These are phyloP conservation scores for Vararia minispora DNA, from an alignment of 768 basidiomycete species.

Conservation along the genomic window DNA sequence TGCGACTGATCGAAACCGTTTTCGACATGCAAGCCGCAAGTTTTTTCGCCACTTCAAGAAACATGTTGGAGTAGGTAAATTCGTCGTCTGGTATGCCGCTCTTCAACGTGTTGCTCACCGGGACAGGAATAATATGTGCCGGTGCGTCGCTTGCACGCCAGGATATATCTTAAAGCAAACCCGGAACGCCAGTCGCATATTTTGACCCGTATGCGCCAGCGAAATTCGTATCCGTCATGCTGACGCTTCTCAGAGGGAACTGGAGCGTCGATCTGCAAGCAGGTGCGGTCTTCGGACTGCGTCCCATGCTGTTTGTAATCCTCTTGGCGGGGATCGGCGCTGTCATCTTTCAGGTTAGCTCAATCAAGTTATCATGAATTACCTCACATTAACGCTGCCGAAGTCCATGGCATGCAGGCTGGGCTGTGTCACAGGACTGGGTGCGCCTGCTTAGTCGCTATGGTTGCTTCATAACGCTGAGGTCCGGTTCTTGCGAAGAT, in stretches of 20 bases:
- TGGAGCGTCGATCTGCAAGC: constrained; percentile 89
- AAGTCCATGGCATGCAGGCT: constrained; percentile 71
- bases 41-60: constrained; percentile 36
- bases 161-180: too few species aligned
- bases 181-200: too few species aligned
- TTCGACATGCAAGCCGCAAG: too few species aligned
- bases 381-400: constrained; percentile 1
- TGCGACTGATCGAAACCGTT: too few species aligned
- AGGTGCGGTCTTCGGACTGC: constrained; percentile 77
- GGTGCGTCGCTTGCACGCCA: too few species aligned
- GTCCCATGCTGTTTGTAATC: constrained; percentile 76
- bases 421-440: constrained; percentile 74
- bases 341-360: constrained; percentile 64
- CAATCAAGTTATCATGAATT: too few species aligned
- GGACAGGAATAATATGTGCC: constrained; percentile 72
- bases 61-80: constrained; percentile 77
- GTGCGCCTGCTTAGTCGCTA: constrained; percentile 25
- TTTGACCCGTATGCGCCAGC: too few species aligned
- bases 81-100: too few species aligned
- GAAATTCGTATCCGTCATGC: background rate
- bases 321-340: constrained; percentile 76
- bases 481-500: too few species aligned
- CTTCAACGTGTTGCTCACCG: too few species aligned
- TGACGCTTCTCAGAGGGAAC: constrained; percentile 41
- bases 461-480: too few species aligned